Base-by-base conservation (phyloP, 1,139 yeast genomes). In the Zygosaccharomyces sapae region DNA sequence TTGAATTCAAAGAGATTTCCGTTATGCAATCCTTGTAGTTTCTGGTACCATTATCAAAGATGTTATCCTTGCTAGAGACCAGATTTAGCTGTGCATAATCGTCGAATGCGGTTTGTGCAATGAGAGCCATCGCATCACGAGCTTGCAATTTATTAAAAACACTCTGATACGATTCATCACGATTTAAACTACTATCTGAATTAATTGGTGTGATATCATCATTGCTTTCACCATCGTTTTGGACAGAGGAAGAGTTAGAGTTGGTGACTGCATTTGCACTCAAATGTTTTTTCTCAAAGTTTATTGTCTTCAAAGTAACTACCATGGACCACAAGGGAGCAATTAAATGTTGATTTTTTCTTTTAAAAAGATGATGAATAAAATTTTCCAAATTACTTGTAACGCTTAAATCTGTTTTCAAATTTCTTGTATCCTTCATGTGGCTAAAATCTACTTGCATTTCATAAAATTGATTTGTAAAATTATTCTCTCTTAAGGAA, bases 241-340 rank as follows among this genome's bases (percentile, higher is more conserved):
- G 45, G 10, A 38, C 9, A 31, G 41, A 29, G n/a, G 46, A 43
- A 16, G 51, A 38, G 13, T 31, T 46, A 2, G 47, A 34, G 9
- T 43, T 43, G 33, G 35, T 43, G 6, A 49, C 46, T 12, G 45
- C 51, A 20, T 42, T 45, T 8, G 45, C 54, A 34, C 50, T 46
- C 27, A 62, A 38, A 41, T 56, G 56, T 46, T 53, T 58, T 38
- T 55, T 61, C 48, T 62, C 67, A 36, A 57, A 69, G 44, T 75
- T 67, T 61, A 83, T 74, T 0, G 84, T 76, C 53, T 78, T 80
- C 16, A 77, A 67, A 0, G 86, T 85, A 3, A 84, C 82, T 5
- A 83, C 64, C 48, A 82, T 71, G 0, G 85, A 73, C 90, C 90
- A 83, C 24, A 83, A 63, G 2, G 89, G 88, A 57, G 68, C 58